phyloP scores from a whole-genome alignment of 2,329 filamentous ascomycete genomes.

The Colletotrichum spinosum region DNA sequence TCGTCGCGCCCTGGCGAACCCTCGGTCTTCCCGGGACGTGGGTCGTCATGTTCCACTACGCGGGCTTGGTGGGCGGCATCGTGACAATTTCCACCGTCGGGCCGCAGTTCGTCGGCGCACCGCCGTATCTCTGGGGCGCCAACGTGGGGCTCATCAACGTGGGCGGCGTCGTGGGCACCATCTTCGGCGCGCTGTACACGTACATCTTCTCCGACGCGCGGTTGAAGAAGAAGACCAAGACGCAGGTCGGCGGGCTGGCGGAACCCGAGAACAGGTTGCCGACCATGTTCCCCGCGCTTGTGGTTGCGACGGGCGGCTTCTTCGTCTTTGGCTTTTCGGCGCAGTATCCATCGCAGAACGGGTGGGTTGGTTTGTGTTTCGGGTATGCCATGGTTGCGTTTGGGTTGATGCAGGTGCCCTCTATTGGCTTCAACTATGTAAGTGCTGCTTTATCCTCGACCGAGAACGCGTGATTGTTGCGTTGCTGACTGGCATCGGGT shows the following conservation, averaged over 20 bases:
- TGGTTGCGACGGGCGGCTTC: constrained; percentile 47
- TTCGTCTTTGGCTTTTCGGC: constrained; percentile 53
- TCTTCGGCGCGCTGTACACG: constrained; percentile 44
- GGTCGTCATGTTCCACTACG: constrained; percentile 52
- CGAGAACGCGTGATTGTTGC: not conserved
- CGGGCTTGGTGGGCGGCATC: constrained; percentile 49
- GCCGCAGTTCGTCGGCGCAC: constrained; percentile 43
- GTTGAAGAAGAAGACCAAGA: constrained; percentile 40
- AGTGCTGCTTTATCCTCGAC: constrained; percentile 35
- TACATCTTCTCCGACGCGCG: constrained; percentile 41
- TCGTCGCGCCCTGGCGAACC: constrained; percentile 44
- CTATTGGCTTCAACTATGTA: constrained; percentile 53
- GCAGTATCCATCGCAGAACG: constrained; percentile 43
- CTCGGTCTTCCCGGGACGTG: constrained; percentile 48
- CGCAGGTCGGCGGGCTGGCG: constrained; percentile 43
- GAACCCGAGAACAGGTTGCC: constrained; percentile 50
- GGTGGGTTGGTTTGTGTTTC: constrained; percentile 50
- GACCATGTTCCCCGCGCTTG: constrained; percentile 45
- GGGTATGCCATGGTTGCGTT: constrained; percentile 52
- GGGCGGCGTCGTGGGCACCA: constrained; percentile 46
- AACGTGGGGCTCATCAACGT: constrained; percentile 50
- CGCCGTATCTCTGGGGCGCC: constrained; percentile 49
- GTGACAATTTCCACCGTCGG: constrained; percentile 50
- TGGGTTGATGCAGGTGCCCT: constrained; percentile 52
- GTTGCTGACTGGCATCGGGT: not conserved